A percentile compares a stretch with the other conserved stretches of the same genome.
Evolutionary conservation across 2,329 filamentous ascomycete species (phyloP).

Genomic region (Sporothrix protearum): DNA sequence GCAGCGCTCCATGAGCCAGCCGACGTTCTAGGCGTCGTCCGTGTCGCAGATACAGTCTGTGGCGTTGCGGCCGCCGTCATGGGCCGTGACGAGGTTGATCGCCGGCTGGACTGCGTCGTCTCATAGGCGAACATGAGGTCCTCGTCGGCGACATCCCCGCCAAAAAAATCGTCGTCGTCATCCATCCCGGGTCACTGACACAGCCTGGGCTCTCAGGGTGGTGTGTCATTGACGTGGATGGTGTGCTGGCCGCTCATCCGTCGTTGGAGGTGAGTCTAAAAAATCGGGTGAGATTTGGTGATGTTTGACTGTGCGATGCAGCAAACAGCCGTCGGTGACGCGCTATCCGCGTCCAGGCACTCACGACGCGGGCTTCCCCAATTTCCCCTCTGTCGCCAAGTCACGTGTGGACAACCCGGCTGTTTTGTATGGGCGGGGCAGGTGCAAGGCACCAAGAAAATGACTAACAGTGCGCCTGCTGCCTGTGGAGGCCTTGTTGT

Average conservation of each 20-base stretch:
- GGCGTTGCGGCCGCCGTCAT: neutral
- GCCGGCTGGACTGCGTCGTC: conserved; percentile 25
- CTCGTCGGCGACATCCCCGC: conserved; percentile 62
- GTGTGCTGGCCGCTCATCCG: neutral
- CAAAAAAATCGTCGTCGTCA: conserved; percentile 54
- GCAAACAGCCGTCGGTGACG: conserved; percentile 5
- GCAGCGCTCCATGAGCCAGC: neutral
- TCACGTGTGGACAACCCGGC: conserved; percentile 22
- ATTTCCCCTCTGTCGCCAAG: conserved; percentile 25
- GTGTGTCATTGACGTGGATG: neutral
- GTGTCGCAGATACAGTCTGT: neutral
- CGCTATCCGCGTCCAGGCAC: neutral
- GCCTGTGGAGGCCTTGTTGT: neutral
- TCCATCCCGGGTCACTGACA: conserved; percentile 36
- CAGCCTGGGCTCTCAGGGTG: neutral
- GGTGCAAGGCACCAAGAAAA: conserved; percentile 1
- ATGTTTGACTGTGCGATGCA: neutral
- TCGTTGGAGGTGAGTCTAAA: neutral
- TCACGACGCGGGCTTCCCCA: neutral
- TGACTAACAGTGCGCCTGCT: conserved; percentile 15
- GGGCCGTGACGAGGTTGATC: neutral
- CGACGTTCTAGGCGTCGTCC: neutral
- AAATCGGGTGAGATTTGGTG: too few relatives aligned
- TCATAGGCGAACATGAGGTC: conserved; percentile 58
- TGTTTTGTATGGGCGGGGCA: neutral